Evolutionary conservation across 352 stramenopile species (phyloP).

Genomic region (Plasmopara halstedii): DNA sequence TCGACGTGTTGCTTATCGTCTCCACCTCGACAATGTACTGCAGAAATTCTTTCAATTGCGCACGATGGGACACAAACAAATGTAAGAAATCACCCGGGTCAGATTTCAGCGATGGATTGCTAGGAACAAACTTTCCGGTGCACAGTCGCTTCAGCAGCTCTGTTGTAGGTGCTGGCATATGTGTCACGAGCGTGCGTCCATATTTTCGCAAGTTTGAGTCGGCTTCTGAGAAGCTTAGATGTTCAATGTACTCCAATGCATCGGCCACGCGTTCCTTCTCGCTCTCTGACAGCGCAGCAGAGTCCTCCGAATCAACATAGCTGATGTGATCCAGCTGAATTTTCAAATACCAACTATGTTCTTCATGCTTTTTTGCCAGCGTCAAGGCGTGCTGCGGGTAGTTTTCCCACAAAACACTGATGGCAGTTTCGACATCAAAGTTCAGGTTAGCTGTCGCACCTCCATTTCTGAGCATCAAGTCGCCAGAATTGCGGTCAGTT

Average conservation of each 20-base stretch:
- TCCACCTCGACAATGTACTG: conserved; percentile 87
- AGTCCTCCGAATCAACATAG: conserved; percentile 78
- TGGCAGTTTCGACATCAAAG: conserved; percentile 90
- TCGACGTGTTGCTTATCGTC: conserved; percentile 82
- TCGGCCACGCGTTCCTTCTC: conserved; percentile 83
- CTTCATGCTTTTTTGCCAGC: conserved; percentile 84
- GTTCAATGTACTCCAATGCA: conserved; percentile 87
- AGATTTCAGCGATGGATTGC: conserved; percentile 55
- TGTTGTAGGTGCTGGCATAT: conserved; percentile 82
- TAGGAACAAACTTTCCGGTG: conserved; percentile 71
- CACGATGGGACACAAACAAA: conserved; percentile 88
- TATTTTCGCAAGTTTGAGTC: conserved; percentile 85
- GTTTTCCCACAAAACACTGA: conserved; percentile 89
- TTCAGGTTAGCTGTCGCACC: conserved; percentile 41
- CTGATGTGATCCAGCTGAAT: conserved; percentile 90
- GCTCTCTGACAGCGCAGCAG: conserved; percentile 46
- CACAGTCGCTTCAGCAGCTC: conserved; percentile 87
- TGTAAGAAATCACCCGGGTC: conserved; percentile 87
- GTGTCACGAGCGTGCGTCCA: conserved; percentile 82
- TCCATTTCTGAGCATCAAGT: conserved; percentile 16
- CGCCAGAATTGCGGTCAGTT: conserved; percentile 13
- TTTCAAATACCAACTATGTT: conserved; percentile 89
- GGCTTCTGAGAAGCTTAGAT: conserved; percentile 76
- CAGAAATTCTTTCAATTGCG: conserved; percentile 82
- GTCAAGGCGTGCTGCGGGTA: conserved; percentile 87